Evolutionary conservation across 2,329 filamentous ascomycete genomes (phyloP).

Genomic region (Fusarium verrucosum): DNA sequence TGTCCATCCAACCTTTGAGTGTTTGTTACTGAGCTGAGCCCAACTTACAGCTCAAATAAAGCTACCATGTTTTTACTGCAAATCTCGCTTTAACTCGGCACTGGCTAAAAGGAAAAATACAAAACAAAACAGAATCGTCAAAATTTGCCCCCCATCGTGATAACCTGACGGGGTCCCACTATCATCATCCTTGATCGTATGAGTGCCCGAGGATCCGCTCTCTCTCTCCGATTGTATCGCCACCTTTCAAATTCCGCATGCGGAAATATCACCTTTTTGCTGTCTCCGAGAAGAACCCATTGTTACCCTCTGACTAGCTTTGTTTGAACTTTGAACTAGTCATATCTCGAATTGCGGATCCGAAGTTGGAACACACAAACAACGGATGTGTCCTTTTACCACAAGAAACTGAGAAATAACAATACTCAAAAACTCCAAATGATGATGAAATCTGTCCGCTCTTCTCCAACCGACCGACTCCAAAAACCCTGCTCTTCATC

Average conservation of each 20-base stretch:
- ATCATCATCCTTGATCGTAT: slow-evolving; percentile 29
- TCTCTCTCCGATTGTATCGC: slow-evolving; percentile 7
- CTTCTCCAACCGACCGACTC: slow-evolving; percentile 23
- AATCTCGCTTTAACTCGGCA: background rate
- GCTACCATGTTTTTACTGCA: background rate
- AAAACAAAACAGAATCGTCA: background rate
- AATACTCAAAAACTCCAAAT: too few species aligned
- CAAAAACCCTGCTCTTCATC: background rate
- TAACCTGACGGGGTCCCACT: slow-evolving; percentile 21
- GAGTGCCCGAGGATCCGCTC: slow-evolving; percentile 19
- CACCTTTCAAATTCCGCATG: slow-evolving; percentile 18
- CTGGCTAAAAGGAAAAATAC: background rate
- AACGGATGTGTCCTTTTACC: too few species aligned
- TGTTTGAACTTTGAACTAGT: background rate
- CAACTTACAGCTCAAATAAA: too few species aligned
- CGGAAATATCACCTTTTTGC: slow-evolving; percentile 13
- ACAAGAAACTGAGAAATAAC: background rate
- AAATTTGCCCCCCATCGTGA: slow-evolving; percentile 24
- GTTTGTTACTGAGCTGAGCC: too few species aligned
- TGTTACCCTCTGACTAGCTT: background rate
- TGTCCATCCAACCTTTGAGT: background rate
- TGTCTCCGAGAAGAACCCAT: background rate
- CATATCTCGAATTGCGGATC: slow-evolving; percentile 10
- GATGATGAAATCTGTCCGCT: slow-evolving; percentile 6
- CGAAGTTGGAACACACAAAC: background rate